Percentiles rank a stretch among this genome's conserved stretches.
These are phyloP conservation scores for Pseudocercospora fuligena DNA, from an alignment of 2,329 filamentous ascomycete species.

Conservation along the genomic window DNA sequence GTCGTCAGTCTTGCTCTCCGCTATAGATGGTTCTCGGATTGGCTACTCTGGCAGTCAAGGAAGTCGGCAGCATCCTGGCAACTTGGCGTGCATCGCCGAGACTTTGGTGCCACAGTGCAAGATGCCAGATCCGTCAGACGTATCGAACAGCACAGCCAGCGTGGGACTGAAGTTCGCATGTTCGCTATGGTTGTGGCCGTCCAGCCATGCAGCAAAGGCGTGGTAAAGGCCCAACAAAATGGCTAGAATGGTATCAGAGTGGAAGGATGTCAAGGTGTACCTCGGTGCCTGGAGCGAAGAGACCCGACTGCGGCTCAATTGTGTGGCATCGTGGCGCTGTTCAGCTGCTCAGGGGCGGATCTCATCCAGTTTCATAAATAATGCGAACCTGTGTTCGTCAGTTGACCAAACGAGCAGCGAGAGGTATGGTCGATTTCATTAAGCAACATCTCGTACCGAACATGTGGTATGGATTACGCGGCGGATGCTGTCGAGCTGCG, in stretches of 20 bases:
- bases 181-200: not conserved
- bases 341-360: not conserved
- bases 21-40: not conserved
- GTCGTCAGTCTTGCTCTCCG: too few relatives aligned
- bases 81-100: not conserved
- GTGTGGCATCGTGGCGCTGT: slow-evolving; percentile 1
- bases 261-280: not conserved
- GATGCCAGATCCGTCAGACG: not conserved
- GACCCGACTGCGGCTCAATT: not conserved
- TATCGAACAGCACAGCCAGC: not conserved
- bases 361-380: not conserved
- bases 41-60: not conserved
- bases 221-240: not conserved
- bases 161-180: not conserved
- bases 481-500: slow-evolving; percentile 1
- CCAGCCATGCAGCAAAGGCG: too few relatives aligned
- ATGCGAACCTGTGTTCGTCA: slow-evolving; percentile 5
- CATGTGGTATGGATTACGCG: not conserved
- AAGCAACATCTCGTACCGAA: not conserved
- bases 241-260: not conserved
- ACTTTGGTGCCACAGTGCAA: not conserved
- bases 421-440: not conserved
- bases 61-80: not conserved
- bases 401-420: not conserved
- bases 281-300: not conserved